phyloP scores from a whole-genome alignment of 129 eudicot species.

The Flaveria trinervia region DNA sequence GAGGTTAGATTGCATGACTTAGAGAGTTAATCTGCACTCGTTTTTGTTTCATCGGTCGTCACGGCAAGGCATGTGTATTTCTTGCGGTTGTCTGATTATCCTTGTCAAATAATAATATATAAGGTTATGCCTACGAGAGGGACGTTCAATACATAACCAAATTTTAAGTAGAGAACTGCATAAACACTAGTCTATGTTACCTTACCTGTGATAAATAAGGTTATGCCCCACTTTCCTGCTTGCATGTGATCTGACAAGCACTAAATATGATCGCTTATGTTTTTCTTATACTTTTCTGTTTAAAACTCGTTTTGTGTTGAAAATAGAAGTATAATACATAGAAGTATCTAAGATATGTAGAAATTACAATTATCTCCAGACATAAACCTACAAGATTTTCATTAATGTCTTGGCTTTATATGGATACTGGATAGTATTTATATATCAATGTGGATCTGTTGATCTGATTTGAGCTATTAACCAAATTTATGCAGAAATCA shows the following conservation, averaged over 20 bases:
- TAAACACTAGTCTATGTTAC: background rate
- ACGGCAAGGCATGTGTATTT: background rate
- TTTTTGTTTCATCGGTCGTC: background rate
- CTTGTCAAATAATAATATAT: too few species aligned
- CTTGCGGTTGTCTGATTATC: background rate
- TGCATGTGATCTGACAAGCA: background rate
- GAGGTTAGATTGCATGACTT: background rate
- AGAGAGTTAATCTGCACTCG: background rate
- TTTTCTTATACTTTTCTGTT: background rate
- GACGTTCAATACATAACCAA: background rate
- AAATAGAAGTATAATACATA: background rate
- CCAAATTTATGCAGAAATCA: conserved; percentile 30
- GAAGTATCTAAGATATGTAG: background rate
- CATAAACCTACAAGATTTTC: conserved; percentile 2
- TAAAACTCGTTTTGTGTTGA: background rate
- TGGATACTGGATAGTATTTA: background rate
- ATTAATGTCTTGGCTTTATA: background rate
- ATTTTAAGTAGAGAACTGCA: background rate
- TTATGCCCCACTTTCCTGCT: background rate
- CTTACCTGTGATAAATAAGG: background rate
- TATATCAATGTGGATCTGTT: background rate
- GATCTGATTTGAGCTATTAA: background rate
- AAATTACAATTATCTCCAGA: background rate
- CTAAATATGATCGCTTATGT: background rate
- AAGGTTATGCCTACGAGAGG: too few species aligned